A percentile compares a stretch with the other conserved stretches of the same genome.
Evolutionary conservation across 2,329 filamentous ascomycete species (phyloP).

Genomic region (Dichotomopilus funicola): DNA sequence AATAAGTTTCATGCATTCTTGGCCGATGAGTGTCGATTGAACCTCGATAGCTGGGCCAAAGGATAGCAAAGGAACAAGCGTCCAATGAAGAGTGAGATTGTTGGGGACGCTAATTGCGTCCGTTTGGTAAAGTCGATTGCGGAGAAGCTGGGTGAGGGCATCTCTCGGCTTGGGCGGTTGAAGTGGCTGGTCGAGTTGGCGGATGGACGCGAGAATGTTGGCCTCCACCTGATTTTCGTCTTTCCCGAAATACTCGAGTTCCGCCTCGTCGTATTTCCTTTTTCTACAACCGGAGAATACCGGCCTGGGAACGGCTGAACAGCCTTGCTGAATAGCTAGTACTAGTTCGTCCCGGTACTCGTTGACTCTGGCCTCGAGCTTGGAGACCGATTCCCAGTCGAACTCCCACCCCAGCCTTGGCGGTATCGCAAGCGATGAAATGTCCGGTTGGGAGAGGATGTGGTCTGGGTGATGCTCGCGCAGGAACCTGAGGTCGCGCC

Average conservation of each 20-base stretch:
- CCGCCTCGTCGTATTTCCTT: constrained; percentile 10
- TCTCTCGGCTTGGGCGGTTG: constrained; percentile 26
- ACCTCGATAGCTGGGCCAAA: constrained; percentile 66
- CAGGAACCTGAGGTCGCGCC: constrained; percentile 67
- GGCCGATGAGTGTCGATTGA: constrained; percentile 72
- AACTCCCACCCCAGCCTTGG: constrained; percentile 63
- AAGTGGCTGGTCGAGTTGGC: constrained; percentile 36
- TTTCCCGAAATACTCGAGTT: constrained; percentile 44
- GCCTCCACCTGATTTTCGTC: constrained; percentile 41
- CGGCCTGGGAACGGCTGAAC: neutral
- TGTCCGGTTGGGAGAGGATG: constrained; percentile 51
- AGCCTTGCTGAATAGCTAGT: constrained; percentile 25
- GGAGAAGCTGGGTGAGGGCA: constrained; percentile 36
- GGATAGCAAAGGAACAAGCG: constrained; percentile 61
- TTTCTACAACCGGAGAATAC: constrained; percentile 3
- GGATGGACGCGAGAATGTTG: constrained; percentile 46
- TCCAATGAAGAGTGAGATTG: constrained; percentile 46
- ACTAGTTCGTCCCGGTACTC: constrained; percentile 43
- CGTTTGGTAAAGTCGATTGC: constrained; percentile 31
- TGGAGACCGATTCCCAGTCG: constrained; percentile 62
- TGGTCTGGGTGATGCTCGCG: constrained; percentile 65
- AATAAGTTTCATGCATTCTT: constrained; percentile 66
- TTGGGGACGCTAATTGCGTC: constrained; percentile 18
- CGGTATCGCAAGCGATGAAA: constrained; percentile 41
- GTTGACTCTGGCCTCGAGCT: constrained; percentile 54